A percentile compares a stretch with the other conserved stretches of the same genome.
Evolutionary conservation across 129 eudicot species (phyloP).

Genomic region (Arctium lappa): DNA sequence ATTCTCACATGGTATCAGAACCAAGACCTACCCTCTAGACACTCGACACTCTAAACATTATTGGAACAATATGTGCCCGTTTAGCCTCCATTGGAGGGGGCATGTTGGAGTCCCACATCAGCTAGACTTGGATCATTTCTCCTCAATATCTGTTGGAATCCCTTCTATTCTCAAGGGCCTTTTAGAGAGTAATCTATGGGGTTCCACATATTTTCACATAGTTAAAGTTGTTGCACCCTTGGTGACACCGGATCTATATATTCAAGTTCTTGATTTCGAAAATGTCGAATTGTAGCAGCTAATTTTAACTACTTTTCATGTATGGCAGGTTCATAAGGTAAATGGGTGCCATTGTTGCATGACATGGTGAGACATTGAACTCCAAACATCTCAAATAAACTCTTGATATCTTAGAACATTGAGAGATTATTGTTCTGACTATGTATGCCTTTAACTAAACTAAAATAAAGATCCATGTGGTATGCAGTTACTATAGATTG

Average conservation of each 20-base stretch:
- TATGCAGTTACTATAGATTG: neutral
- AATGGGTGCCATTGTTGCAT: slow-evolving; percentile 9
- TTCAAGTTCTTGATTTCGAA: neutral
- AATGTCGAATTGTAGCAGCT: neutral
- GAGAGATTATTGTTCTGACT: slow-evolving; percentile 2
- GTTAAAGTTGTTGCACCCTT: neutral
- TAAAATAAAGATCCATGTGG: neutral
- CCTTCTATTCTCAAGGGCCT: too few relatives aligned
- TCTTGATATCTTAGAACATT: slow-evolving; percentile 14
- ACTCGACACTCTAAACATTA: too few relatives aligned
- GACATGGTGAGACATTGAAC: slow-evolving; percentile 9
- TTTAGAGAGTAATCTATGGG: neutral
- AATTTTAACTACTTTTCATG: neutral
- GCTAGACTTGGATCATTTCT: too few relatives aligned
- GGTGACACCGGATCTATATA: neutral
- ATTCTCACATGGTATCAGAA: too few relatives aligned
- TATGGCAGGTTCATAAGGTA: slow-evolving; percentile 25
- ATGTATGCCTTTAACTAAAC: neutral
- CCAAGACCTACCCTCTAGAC: too few relatives aligned
- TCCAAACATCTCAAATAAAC: slow-evolving; percentile 1
- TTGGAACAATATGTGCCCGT: too few relatives aligned
- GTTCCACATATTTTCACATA: neutral
- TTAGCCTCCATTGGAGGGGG: too few relatives aligned
- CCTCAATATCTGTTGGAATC: too few relatives aligned
- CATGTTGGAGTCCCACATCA: too few relatives aligned